A percentile compares a stretch with the other conserved stretches of the same genome.
These are phyloP conservation scores for Tranzscheliella williamsii DNA, from an alignment of 1,284 basidiomycete genomes.

Conservation along the genomic window DNA sequence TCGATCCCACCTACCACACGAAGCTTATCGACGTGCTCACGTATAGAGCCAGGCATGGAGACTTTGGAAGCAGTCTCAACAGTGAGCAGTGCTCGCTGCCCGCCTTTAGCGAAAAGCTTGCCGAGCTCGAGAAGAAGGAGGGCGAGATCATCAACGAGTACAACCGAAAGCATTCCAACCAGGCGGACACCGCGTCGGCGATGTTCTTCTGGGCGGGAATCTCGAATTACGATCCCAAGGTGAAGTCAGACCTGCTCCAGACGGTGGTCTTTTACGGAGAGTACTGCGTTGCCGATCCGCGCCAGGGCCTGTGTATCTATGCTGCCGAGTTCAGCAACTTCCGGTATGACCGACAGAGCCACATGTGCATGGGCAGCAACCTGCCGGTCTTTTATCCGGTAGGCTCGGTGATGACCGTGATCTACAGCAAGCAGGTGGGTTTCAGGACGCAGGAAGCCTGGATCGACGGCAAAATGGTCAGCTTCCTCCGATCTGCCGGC, in stretches of 20 bases:
- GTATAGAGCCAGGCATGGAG: conserved; percentile 19
- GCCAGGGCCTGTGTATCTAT: conserved; percentile 21
- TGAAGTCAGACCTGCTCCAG: conserved; percentile 21
- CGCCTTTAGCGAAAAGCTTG: conserved; percentile 14
- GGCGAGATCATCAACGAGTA: conserved; percentile 26
- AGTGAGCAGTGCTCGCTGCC: conserved; percentile 21
- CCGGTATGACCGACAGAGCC: conserved; percentile 14
- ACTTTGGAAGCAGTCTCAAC: conserved; percentile 25
- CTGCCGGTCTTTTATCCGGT: conserved; percentile 30
- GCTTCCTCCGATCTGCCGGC: conserved; percentile 17
- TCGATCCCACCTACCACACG: conserved; percentile 24
- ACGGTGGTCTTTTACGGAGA: conserved; percentile 39
- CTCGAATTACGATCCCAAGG: conserved; percentile 20
- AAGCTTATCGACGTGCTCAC: conserved; percentile 30
- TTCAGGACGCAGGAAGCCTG: conserved; percentile 31
- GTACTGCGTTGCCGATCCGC: conserved; percentile 20
- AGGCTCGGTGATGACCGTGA: conserved; percentile 11
- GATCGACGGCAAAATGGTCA: conserved; percentile 31
- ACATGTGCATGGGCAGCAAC: conserved; percentile 37
- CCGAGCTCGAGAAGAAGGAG: conserved; percentile 10
- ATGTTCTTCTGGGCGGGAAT: conserved; percentile 40
- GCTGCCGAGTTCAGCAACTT: conserved; percentile 23
- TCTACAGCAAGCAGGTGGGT: conserved; percentile 24
- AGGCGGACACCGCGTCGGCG: conserved; percentile 4
- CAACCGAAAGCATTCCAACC: conserved; percentile 3